phyloP scores from a whole-genome alignment of 257 asterid species.

The Craterostigma plantagineum region DNA sequence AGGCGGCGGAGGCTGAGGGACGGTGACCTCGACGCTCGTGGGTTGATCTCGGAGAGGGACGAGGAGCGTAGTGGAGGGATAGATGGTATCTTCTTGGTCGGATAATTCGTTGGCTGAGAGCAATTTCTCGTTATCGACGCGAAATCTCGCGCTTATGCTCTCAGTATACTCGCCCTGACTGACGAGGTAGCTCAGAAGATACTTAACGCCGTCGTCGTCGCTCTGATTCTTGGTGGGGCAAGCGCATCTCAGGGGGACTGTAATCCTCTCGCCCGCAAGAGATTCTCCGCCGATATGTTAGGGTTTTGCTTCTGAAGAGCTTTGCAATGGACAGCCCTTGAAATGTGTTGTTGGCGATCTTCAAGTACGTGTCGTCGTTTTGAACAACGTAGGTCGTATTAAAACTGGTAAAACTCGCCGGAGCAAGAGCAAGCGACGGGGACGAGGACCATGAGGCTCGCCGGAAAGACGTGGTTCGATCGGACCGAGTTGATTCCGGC shows the following conservation, averaged over 20 bases:
- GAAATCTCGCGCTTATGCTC: constrained; percentile 16
- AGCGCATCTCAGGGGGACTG: constrained; percentile 69
- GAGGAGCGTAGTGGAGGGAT: constrained; percentile 48
- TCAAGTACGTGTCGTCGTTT: constrained; percentile 2
- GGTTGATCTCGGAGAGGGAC: constrained; percentile 60
- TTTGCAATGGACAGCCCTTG: constrained; percentile 58
- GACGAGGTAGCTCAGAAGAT: constrained; percentile 38
- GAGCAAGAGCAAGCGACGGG: constrained; percentile 77
- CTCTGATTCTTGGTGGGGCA: constrained; percentile 55
- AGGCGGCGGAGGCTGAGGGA: constrained; percentile 46
- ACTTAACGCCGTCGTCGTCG: constrained; percentile 24
- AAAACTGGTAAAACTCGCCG: constrained; percentile 28
- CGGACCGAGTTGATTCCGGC: constrained; percentile 46
- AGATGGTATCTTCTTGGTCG: constrained; percentile 13
- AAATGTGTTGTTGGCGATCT: constrained; percentile 25
- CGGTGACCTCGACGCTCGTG: constrained; percentile 17
- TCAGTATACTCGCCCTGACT: constrained; percentile 15
- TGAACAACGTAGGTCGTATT: constrained; percentile 30
- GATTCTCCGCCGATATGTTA: neutral
- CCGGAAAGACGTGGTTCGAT: constrained; percentile 11
- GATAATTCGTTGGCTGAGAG: constrained; percentile 45
- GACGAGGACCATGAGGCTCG: constrained; percentile 27
- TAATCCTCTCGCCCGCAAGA: constrained; percentile 20
- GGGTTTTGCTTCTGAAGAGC: constrained; percentile 39
- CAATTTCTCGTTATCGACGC: constrained; percentile 12